Base-by-base conservation (phyloP, 352 stramenopile species). In the Pythium grandisporangium region DNA sequence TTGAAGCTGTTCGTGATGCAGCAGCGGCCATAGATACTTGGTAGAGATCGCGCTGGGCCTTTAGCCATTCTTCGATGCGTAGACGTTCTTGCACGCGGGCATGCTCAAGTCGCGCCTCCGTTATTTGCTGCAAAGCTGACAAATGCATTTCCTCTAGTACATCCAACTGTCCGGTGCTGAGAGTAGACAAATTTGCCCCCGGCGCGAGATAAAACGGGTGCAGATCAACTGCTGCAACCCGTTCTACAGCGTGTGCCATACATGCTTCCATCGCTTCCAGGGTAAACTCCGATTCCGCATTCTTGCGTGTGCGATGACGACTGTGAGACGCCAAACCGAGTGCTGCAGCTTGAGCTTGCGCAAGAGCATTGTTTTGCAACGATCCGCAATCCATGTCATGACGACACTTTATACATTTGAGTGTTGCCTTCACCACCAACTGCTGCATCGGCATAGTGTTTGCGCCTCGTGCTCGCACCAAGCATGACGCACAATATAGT, bases 161-260 rank as follows among this genome's bases (percentile, higher is more conserved):
- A 30, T 92, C 73, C 3, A 92, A 62, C 37, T 92, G 79, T 2
- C 70, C 71, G 37, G 83, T 84, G 60, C 79, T 92, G 27, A 85
- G 52, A 6, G 44, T 34, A 2, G 49, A 34, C 21, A 91, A 50
- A 37, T 84, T 61, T 12, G 51, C 55, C 0, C 69, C 66, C 2
- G 78, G 78, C 21, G 69, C 53, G 13, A 87, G 37, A 42, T 70
- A 63, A 30, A 67, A 63, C 10, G 63, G 68, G 21, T 51, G 53
- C 21, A 91, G 30, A 34, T 70, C 59, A 10, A 78, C 59, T 7
- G 56, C 62, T 21, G 59, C 55, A 5, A 65, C 54, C 2, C 59
- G 58, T 10, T 71, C 61, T 21, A 65, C 57, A 1, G 57, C 51
- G 12, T 23, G 29, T 12, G 80, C 54, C 32, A 91, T 50, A 2